phyloP scores from a whole-genome alignment of 176 grass and related monocot genomes.

The Stipa capillata region DNA sequence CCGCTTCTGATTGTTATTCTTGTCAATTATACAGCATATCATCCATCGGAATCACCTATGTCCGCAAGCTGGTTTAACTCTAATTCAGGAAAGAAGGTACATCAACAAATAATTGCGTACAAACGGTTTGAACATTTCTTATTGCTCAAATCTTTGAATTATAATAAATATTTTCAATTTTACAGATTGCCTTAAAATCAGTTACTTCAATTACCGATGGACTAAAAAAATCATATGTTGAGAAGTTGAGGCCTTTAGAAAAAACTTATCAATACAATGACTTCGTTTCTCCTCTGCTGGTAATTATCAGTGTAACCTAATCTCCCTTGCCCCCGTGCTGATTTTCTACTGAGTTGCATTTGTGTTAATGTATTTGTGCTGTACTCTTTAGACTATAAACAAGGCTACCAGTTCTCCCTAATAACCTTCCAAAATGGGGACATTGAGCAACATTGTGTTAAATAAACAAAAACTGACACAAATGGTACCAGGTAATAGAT shows the following conservation, averaged over 20 bases:
- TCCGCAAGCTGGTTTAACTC: constrained; percentile 79
- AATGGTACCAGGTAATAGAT: background rate
- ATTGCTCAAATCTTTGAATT: background rate
- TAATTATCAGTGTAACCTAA: background rate
- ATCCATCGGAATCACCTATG: constrained; percentile 26
- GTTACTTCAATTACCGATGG: constrained; percentile 93
- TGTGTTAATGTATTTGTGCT: background rate
- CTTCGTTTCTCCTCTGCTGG: constrained; percentile 78
- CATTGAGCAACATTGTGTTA: background rate
- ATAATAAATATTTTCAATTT: background rate
- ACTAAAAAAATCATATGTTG: constrained; percentile 83
- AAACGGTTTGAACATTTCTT: background rate
- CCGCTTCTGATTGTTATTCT: constrained; percentile 5
- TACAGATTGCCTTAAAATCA: constrained; percentile 70
- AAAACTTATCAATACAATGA: constrained; percentile 71
- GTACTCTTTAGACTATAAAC: background rate
- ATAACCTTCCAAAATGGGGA: background rate
- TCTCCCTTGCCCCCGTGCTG: background rate
- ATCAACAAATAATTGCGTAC: background rate
- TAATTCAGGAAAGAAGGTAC: constrained; percentile 77
- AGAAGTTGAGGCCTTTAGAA: constrained; percentile 81
- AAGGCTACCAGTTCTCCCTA: background rate
- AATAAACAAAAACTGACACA: background rate
- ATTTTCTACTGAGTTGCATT: background rate
- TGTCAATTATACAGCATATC: constrained; percentile 17